Evolutionary conservation across 2,329 filamentous ascomycete species (phyloP).

Genomic region (Daldinia sp.): DNA sequence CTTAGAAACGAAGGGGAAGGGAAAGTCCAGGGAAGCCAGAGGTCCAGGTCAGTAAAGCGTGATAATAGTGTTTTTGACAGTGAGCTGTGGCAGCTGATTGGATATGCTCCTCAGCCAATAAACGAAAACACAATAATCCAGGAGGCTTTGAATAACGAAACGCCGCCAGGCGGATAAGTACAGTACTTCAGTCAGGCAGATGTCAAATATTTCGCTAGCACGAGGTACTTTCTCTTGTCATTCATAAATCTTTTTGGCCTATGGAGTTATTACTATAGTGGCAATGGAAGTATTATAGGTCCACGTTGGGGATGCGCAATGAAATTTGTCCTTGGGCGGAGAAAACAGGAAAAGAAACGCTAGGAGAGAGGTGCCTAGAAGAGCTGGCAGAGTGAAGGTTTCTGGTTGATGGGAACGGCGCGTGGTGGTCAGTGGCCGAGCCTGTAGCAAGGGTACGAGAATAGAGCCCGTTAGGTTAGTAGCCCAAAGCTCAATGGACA

Average conservation of each 20-base stretch:
- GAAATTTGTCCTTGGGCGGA: slow-evolving; percentile 45
- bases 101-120: slow-evolving; percentile 58
- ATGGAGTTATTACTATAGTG: slow-evolving; percentile 52
- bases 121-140: slow-evolving; percentile 49
- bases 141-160: slow-evolving; percentile 50
- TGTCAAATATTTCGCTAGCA: slow-evolving; percentile 53
- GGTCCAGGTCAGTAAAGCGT: slow-evolving; percentile 56
- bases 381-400: slow-evolving; percentile 45
- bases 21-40: slow-evolving; percentile 46
- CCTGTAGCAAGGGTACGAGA: slow-evolving; percentile 46
- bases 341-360: slow-evolving; percentile 49
- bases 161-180: slow-evolving; percentile 52
- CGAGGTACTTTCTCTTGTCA: slow-evolving; percentile 53
- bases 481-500: slow-evolving; percentile 44
- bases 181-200: slow-evolving; percentile 57
- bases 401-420: slow-evolving; percentile 42
- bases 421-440: slow-evolving; percentile 48
- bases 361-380: slow-evolving; percentile 47
- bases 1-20: slow-evolving; percentile 51
- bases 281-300: slow-evolving; percentile 52
- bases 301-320: slow-evolving; percentile 56
- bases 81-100: slow-evolving; percentile 61
- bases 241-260: slow-evolving; percentile 53
- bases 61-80: slow-evolving; percentile 54
- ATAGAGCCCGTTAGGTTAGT: slow-evolving; percentile 37